A percentile compares a stretch with the other conserved stretches of the same genome.
Conservation (phyloP, 805 yeast genomes). For the Barnettozyma salicaria region DNA sequence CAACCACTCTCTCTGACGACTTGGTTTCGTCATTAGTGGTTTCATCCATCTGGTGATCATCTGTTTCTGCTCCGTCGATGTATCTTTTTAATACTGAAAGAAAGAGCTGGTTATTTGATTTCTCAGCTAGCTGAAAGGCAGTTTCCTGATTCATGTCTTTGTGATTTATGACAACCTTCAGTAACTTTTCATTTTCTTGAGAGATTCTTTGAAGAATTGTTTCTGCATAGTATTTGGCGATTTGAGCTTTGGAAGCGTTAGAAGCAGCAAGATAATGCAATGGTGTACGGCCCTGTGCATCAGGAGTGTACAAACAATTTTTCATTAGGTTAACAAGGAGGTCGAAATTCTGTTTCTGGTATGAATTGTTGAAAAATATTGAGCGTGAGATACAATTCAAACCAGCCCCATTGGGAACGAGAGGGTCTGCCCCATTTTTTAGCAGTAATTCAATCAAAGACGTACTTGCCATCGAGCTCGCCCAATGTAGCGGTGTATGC, state of each 20-base stretch:
- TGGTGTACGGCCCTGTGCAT: conserved; percentile 65
- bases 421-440: conserved; percentile 56
- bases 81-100: conserved; percentile 33
- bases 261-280: conserved; percentile 61
- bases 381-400: conserved; percentile 66
- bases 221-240: conserved; percentile 51
- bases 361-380: conserved; percentile 67
- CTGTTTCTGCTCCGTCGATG: conserved; percentile 12
- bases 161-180: conserved; percentile 60
- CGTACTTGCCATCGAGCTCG: conserved; percentile 70
- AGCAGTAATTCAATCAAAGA: conserved; percentile 52
- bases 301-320: conserved; percentile 64
- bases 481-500: conserved; percentile 82
- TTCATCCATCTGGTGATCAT: conserved; percentile 9
- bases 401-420: conserved; percentile 48
- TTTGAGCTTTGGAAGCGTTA: conserved; percentile 40
- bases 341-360: conserved; percentile 53
- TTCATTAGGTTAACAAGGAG: conserved; percentile 54
- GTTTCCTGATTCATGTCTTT: conserved; percentile 83
- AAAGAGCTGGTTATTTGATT: conserved; percentile 43
- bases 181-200: conserved; percentile 35
- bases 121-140: conserved; percentile 71
- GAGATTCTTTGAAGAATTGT: conserved; percentile 40
- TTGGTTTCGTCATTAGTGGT: too few relatives aligned
- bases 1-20: too few relatives aligned